Evolutionary conservation across 2,329 filamentous ascomycete species (phyloP).

Genomic region (Aspergillus transmontanensis): DNA sequence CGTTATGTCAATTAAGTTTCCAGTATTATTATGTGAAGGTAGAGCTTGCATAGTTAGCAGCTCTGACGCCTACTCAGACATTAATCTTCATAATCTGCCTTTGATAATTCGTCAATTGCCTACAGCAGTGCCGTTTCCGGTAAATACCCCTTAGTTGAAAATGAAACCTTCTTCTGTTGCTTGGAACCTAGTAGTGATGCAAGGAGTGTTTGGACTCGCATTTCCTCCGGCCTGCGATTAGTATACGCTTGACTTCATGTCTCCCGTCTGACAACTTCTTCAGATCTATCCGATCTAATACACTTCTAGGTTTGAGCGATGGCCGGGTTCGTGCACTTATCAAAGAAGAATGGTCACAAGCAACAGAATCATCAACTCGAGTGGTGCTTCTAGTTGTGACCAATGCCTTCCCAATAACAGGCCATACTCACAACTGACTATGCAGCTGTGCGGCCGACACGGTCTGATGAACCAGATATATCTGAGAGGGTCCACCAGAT

Average conservation of each 20-base stretch:
- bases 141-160: not conserved
- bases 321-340: not conserved
- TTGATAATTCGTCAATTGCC: too few species aligned
- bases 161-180: not conserved
- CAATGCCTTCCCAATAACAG: not conserved
- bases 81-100: too few species aligned
- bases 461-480: not conserved
- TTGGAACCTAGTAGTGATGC: not conserved
- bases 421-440: not conserved
- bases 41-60: too few species aligned
- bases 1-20: too few species aligned
- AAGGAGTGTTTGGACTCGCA: not conserved
- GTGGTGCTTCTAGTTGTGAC: not conserved
- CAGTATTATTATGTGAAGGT: too few species aligned
- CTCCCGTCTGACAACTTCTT: not conserved
- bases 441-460: not conserved
- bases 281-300: not conserved
- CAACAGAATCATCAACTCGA: too few species aligned
- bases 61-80: too few species aligned
- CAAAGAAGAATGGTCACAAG: too few species aligned
- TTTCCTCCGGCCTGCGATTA: not conserved
- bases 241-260: not conserved
- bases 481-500: too few species aligned
- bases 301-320: not conserved
- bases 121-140: not conserved